Percentiles rank a stretch among this genome's conserved stretches.
Evolutionary conservation across 2,329 filamentous ascomycete genomes (phyloP).

Genomic region (Gaeumannomyces tritici): DNA sequence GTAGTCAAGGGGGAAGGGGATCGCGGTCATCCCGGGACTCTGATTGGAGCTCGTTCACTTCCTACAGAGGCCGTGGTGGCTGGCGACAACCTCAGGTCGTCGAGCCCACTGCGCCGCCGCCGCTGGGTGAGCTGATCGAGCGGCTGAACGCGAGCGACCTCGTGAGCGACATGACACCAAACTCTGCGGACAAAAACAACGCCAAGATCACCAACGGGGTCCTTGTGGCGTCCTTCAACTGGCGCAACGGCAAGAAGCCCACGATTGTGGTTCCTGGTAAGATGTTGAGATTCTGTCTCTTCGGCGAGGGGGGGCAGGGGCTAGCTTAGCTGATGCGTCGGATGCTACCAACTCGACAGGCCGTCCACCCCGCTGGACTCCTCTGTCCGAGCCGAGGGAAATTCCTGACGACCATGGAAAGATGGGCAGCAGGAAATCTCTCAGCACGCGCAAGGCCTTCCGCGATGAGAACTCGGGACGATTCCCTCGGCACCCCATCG

Average conservation of each 20-base stretch:
- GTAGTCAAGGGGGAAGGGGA: background rate
- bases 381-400: constrained; percentile 19
- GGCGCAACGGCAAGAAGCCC: constrained; percentile 17
- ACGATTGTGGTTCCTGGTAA: constrained; percentile 23
- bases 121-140: constrained; percentile 12
- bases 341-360: constrained; percentile 20
- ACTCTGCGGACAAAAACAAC: constrained; percentile 4
- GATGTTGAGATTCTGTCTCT: background rate
- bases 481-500: constrained; percentile 38
- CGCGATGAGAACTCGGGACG: constrained; percentile 44
- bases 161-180: constrained; percentile 8
- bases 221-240: constrained; percentile 25
- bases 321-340: background rate
- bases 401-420: constrained; percentile 34
- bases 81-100: background rate
- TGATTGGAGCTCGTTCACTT: too few species aligned
- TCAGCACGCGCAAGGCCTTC: constrained; percentile 24
- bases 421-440: background rate
- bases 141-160: constrained; percentile 7
- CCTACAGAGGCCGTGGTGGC: background rate
- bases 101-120: constrained; percentile 8
- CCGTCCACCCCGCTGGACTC: constrained; percentile 40
- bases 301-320: background rate
- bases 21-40: background rate
- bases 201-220: constrained; percentile 15